phyloP scores from a whole-genome alignment of 2,329 filamentous ascomycete genomes.

The Aspergillus proliferans region DNA sequence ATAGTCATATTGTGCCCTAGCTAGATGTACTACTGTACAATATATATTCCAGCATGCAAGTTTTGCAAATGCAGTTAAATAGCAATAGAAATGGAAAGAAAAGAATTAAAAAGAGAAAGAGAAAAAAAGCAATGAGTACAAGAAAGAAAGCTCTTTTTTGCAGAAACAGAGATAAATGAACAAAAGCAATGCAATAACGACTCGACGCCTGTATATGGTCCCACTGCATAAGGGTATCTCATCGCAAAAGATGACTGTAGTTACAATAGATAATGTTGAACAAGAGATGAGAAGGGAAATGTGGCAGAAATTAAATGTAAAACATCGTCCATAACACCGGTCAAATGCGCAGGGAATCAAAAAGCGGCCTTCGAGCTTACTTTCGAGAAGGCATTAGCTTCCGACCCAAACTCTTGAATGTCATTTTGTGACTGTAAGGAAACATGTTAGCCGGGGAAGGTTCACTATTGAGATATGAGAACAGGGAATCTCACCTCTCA shows the following conservation, averaged over 20 bases:
- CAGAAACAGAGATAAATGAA: conserved; percentile 2
- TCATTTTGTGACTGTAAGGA: conserved; percentile 22
- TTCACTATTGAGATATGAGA: no score
- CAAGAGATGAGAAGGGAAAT: conserved; percentile 2
- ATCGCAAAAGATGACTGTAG: conserved; percentile 11
- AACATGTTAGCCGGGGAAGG: conserved; percentile 4
- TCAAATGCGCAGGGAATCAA: not conserved
- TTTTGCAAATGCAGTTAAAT: no score
- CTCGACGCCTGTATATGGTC: conserved; percentile 21
- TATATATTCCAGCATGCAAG: no score
- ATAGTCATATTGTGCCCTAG: no score
- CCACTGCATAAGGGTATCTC: conserved; percentile 18
- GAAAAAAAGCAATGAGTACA: not conserved
- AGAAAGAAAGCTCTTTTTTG: not conserved
- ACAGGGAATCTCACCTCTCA: conserved; percentile 17
- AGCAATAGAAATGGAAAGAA: not conserved
- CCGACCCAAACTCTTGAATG: conserved; percentile 32
- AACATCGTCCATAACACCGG: not conserved
- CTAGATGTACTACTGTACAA: no score
- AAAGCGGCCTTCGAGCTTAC: conserved; percentile 3
- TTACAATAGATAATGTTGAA: conserved; percentile 4
- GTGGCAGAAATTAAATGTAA: not conserved
- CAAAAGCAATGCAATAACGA: not conserved
- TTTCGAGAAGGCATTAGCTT: conserved; percentile 27
- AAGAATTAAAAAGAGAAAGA: not conserved